These are phyloP conservation scores for Peniophora sp. DNA, from an alignment of 1,284 basidiomycete species.

Conservation along the genomic window DNA sequence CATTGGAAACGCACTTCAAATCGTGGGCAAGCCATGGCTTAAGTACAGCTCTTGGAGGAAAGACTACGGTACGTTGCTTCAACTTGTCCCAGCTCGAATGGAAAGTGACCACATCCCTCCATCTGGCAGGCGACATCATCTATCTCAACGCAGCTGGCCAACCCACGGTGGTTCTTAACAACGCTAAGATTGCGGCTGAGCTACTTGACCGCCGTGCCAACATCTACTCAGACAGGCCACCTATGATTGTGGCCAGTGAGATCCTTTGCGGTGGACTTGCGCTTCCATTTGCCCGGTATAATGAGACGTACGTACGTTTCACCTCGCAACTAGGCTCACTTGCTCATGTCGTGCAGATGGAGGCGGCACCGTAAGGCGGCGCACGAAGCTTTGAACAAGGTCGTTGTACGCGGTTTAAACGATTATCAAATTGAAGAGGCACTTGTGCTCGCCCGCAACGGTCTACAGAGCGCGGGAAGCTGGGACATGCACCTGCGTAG, in stretches of 20 bases:
- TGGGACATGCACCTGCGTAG: no score
- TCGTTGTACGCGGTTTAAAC: conserved; percentile 6
- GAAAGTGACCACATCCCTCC: no score
- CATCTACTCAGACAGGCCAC: conserved; percentile 19
- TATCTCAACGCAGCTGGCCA: conserved; percentile 13
- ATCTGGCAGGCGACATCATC: conserved; percentile 14
- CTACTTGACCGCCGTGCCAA: conserved; percentile 15
- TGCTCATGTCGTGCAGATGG: conserved; percentile 4
- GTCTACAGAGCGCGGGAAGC: neutral
- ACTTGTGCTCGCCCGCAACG: conserved; percentile 6
- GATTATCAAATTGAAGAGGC: conserved; percentile 9
- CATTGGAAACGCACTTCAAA: conserved; percentile 17
- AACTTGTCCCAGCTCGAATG: neutral
- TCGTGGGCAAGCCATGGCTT: conserved; percentile 12
- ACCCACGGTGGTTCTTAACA: conserved; percentile 13
- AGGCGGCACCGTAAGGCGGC: conserved; percentile 11
- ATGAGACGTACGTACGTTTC: conserved; percentile 7
- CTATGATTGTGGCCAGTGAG: conserved; percentile 8
- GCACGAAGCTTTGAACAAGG: conserved; percentile 10
- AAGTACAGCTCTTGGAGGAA: conserved; percentile 13
- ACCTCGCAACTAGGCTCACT: neutral
- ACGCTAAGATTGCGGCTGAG: conserved; percentile 13
- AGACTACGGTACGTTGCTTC: conserved; percentile 14
- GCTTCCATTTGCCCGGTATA: conserved; percentile 7
- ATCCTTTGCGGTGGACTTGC: conserved; percentile 4